phyloP scores from a whole-genome alignment of 2,329 filamentous ascomycete genomes.

The Fusarium liriodendri region DNA sequence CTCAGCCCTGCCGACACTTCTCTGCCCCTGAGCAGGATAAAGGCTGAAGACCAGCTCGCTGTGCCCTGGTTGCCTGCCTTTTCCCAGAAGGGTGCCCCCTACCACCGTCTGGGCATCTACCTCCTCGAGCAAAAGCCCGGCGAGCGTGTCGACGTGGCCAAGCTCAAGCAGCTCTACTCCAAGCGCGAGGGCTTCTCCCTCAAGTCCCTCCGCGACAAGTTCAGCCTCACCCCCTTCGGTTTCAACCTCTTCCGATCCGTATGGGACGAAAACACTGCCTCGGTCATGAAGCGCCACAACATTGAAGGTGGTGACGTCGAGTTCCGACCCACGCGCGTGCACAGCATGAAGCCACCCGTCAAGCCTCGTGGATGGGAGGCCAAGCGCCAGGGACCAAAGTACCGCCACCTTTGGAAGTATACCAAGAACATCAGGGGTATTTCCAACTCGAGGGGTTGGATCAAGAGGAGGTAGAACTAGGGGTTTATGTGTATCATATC shows the following conservation, averaged over 20 bases:
- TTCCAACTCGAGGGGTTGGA: slow-evolving; percentile 56
- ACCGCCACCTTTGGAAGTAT: slow-evolving; percentile 73
- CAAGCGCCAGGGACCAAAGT: slow-evolving; percentile 73
- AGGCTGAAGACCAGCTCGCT: slow-evolving; percentile 73
- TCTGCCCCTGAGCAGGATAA: slow-evolving; percentile 73
- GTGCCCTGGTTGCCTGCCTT: slow-evolving; percentile 87
- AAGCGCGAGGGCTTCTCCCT: slow-evolving; percentile 77
- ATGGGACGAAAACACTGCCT: slow-evolving; percentile 91
- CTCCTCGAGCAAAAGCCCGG: slow-evolving; percentile 82
- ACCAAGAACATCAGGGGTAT: slow-evolving; percentile 66
- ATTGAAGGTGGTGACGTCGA: slow-evolving; percentile 84
- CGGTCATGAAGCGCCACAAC: slow-evolving; percentile 84
- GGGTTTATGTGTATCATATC: slow-evolving; percentile 38
- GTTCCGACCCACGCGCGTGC: slow-evolving; percentile 82
- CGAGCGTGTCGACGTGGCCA: slow-evolving; percentile 65
- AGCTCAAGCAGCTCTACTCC: slow-evolving; percentile 65
- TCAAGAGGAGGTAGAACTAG: slow-evolving; percentile 51
- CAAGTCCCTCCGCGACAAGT: slow-evolving; percentile 78
- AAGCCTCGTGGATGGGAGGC: slow-evolving; percentile 74
- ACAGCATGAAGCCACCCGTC: slow-evolving; percentile 72
- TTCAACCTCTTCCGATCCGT: slow-evolving; percentile 87
- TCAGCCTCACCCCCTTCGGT: slow-evolving; percentile 78
- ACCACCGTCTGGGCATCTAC: slow-evolving; percentile 88
- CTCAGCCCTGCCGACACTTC: slow-evolving; percentile 65
- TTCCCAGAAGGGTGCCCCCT: slow-evolving; percentile 88